A percentile compares a stretch with the other conserved stretches of the same genome.
phyloP scores from a whole-genome alignment of 306 rosid genomes.

The Cucumis hystrix region DNA sequence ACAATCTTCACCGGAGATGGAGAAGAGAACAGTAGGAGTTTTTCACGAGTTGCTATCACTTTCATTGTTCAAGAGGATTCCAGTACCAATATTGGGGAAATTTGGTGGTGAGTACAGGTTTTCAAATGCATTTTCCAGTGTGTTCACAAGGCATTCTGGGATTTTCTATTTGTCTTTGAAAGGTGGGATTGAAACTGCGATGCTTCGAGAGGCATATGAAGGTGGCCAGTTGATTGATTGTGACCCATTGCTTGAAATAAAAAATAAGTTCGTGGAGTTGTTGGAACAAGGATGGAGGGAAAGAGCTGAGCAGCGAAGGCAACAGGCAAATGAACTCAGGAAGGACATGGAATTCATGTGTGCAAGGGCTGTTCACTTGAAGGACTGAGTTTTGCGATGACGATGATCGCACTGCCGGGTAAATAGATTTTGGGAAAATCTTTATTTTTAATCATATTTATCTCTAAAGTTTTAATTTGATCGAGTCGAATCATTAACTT shows the following conservation, averaged over 20 bases:
- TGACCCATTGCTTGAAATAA: conserved; percentile 66
- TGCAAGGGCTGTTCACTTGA: conserved; percentile 8
- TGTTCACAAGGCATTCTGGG: conserved; percentile 70
- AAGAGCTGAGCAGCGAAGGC: conserved; percentile 32
- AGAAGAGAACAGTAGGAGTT: conserved; percentile 41
- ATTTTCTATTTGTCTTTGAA: conserved; percentile 76
- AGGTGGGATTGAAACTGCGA: conserved; percentile 71
- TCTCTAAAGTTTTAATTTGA: neutral
- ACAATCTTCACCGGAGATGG: conserved; percentile 62
- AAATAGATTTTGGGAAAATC: neutral
- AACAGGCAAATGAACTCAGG: conserved; percentile 29
- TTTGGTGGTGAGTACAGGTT: conserved; percentile 67
- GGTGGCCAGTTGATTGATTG: conserved; percentile 42
- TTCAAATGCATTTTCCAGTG: conserved; percentile 58
- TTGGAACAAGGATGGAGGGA: conserved; percentile 75
- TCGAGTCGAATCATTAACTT: neutral
- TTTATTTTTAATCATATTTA: neutral
- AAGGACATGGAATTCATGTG: conserved; percentile 37
- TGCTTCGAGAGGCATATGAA: conserved; percentile 68
- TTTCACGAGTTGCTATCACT: conserved; percentile 55
- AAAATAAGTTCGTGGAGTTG: conserved; percentile 51
- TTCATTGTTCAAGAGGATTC: conserved; percentile 59
- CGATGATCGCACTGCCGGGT: neutral
- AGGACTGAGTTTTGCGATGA: neutral
- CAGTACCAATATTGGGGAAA: conserved; percentile 66